A percentile compares a stretch with the other conserved stretches of the same genome.
Conservation (phyloP, 2,329 filamentous ascomycete species). For the Tolypocladium ophioglossoides region DNA sequence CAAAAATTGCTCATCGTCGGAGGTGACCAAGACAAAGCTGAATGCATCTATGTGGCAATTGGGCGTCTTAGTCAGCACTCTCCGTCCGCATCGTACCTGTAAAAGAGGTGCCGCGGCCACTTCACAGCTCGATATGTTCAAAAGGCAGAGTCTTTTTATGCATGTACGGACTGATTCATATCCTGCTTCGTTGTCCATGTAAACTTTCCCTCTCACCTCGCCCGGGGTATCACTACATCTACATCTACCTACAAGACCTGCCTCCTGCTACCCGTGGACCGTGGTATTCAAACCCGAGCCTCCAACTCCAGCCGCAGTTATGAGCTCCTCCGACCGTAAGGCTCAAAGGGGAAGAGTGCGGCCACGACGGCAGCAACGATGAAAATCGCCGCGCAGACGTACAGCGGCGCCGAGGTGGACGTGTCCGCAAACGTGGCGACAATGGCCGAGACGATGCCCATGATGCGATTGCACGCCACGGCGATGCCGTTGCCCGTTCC, state of each 20-base stretch:
- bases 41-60: background rate
- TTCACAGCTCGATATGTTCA: background rate
- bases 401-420: slow-evolving; percentile 53
- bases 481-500: slow-evolving; percentile 67
- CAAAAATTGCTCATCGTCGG: background rate
- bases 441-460: slow-evolving; percentile 63
- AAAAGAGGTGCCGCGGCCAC: no score
- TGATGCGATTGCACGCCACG: slow-evolving; percentile 59
- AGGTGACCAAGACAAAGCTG: background rate
- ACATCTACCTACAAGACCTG: no score
- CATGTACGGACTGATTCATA: background rate
- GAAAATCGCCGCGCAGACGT: slow-evolving; percentile 56
- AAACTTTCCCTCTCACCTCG: background rate
- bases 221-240: background rate
- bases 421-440: slow-evolving; percentile 54
- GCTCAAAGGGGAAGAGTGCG: slow-evolving; percentile 54
- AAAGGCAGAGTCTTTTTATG: no score
- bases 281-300: background rate
- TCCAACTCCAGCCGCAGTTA: slow-evolving; percentile 1
- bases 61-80: background rate
- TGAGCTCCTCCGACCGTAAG: slow-evolving; percentile 34
- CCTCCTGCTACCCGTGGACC: background rate
- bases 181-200: background rate
- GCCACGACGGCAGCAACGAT: slow-evolving; percentile 49
- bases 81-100: no score